Evolutionary conservation across 164 flowering plant species (phyloP).

Genomic region (Berberis thunbergii): DNA sequence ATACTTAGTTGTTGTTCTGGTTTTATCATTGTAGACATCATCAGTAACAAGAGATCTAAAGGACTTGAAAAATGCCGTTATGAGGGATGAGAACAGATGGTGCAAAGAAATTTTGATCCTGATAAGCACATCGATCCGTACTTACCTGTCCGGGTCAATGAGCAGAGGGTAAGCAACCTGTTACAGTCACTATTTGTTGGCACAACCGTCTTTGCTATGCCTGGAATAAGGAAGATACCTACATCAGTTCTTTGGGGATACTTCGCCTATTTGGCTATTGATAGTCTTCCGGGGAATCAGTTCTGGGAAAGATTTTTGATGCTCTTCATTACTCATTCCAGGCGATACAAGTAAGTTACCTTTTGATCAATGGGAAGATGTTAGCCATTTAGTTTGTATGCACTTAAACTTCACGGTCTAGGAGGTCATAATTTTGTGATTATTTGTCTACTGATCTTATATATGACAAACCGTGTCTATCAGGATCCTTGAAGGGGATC

Average conservation of each 20-base stretch:
- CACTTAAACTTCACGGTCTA: not conserved
- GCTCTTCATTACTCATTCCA: slow-evolving; percentile 46
- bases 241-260: slow-evolving; percentile 68
- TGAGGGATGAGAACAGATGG: slow-evolving; percentile 25
- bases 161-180: slow-evolving; percentile 68
- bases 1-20: not conserved
- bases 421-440: not conserved
- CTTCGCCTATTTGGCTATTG: slow-evolving; percentile 80
- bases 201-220: slow-evolving; percentile 32
- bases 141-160: slow-evolving; percentile 76
- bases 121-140: slow-evolving; percentile 56
- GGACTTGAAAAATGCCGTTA: slow-evolving; percentile 43
- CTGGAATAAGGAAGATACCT: slow-evolving; percentile 44
- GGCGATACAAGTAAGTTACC: slow-evolving; percentile 50
- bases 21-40: slow-evolving; percentile 15
- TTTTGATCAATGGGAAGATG: not conserved
- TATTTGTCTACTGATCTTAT: not conserved
- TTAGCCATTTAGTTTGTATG: not conserved
- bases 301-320: slow-evolving; percentile 68
- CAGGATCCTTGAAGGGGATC: slow-evolving; percentile 51
- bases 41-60: slow-evolving; percentile 33
- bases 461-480: slow-evolving; percentile 3
- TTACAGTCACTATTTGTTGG: slow-evolving; percentile 61
- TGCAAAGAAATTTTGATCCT: slow-evolving; percentile 38
- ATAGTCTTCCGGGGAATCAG: slow-evolving; percentile 81